Evolutionary conservation across 148 eudicot genomes (phyloP), one percentile per base, ranked within the genome.

Genomic region (Dysphania ambrosioides): DNA sequence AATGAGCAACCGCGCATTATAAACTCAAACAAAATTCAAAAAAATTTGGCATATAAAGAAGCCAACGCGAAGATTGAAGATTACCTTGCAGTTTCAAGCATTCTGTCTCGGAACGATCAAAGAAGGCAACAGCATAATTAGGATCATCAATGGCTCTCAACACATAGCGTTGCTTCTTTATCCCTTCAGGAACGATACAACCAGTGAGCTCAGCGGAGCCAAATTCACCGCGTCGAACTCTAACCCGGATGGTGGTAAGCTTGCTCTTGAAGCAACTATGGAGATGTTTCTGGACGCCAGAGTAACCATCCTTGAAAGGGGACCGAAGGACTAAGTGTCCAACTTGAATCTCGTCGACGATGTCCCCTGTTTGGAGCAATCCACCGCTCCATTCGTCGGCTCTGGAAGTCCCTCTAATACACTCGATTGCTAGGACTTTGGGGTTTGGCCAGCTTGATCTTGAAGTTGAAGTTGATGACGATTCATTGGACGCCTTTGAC

Each of bases 381-480:
- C 79, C 88, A 1, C 89, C 91, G 40, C 96, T 87, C 97, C 97
- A 93, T 66, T 93, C 97, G 26, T 90, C 97, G 19, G 90, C 93
- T 47, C 79, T 81, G 1, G 97, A 87, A 21, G 90, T 89, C 0
- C 96, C 96, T 69, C 77, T 75, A 8, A 93, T 64, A 78, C 97
- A 93, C 68, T 93, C 91, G 74, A 93, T 86, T 0, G 97, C 89
- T 5, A 93, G 68, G 12, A 90, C 90, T 26, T 72, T 68, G 0
- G 72, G 24, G 64, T n/a, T 56, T 18, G 36, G 8, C 27, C 53
- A 15, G 6, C 13, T 24, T n/a, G n/a, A n/a, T 24, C 51, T 57
- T 26, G 72, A 41, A 23, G 58, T 31, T 5, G 63, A 41, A 59
- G 42, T 58, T n/a, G 82, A 79, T 0, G 75, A 69, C 7, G 82